Base-by-base conservation (phyloP, 768 basidiomycete genomes). In the Fomitopsis pulvina region DNA sequence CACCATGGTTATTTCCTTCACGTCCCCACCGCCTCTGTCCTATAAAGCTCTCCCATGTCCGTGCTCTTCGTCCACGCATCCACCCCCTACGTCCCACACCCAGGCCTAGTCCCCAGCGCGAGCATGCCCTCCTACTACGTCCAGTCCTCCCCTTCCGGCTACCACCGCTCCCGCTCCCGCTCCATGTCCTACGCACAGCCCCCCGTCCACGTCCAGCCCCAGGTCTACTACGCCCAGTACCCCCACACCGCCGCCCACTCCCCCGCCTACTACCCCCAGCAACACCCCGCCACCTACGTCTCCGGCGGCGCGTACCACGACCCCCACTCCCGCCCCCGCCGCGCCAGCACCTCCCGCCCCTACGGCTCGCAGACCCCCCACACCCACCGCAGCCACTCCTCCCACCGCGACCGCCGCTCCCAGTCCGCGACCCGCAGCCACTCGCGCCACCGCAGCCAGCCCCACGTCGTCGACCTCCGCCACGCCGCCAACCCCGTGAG, bases 61-160 rank as follows among this genome's bases (percentile, higher is more conserved):
- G 27, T 41, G 47, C 45, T 14, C 10, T 16, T 45, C 44, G 25
- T 34, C 25, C 21, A 12, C 29, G 25, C n/a, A n/a, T n/a, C 48
- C 37, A 30, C 39, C 27, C 25, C 29, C 24, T 5, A 18, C 39
- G n/a, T 24, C 41, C 4, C 50, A 28, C 18, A 43, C 45, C 37
- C 20, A 25, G 24, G 10, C 48, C n/a, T 38, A 24, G 7, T 45
- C 29, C 52, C 21, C 45, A 22, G 1, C 42, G 25, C 45, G 12
- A 29, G 41, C 25, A 63, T 60, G 54, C 56, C 58, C 11, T 45
- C 62, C 2, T 61, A 61, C 58, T 68, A 65, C 59, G 62, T 59
- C 45, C 38, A 52, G 52, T 56, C 57, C 24, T 53, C 58, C 46
- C 56, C 60, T 9, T 52, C 29, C 30, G 21, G 39, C 29, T 59